Percentiles rank a stretch among this genome's conserved stretches.
Evolutionary conservation across 257 asterid species (phyloP).

Genomic region (Lavandula angustifolia): DNA sequence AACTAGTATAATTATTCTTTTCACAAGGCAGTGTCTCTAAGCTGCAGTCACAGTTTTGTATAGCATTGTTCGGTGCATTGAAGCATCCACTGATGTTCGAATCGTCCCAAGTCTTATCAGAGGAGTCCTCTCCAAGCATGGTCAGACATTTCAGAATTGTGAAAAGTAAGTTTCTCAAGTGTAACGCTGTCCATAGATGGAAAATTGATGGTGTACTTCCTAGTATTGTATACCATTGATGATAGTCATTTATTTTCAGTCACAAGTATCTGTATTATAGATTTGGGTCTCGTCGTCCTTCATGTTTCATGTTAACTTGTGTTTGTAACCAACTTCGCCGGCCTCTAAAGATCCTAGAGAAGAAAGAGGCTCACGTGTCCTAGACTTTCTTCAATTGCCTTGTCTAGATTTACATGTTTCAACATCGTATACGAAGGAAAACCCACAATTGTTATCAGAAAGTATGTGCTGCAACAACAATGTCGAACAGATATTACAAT

Average conservation of each 20-base stretch:
- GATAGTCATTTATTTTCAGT: conserved; percentile 34
- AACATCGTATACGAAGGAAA: too few species aligned
- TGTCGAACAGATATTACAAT: too few species aligned
- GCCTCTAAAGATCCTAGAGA: background rate
- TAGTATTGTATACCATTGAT: conserved; percentile 34
- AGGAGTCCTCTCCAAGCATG: conserved; percentile 22
- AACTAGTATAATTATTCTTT: conserved; percentile 39
- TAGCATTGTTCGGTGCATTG: conserved; percentile 43
- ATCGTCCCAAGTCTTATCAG: conserved; percentile 25
- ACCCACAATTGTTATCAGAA: too few species aligned
- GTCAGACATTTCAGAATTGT: conserved; percentile 40
- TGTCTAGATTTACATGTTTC: background rate
- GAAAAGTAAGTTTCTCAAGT: conserved; percentile 39
- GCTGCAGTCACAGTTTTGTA: conserved; percentile 40
- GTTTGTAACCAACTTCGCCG: background rate
- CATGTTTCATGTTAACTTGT: background rate
- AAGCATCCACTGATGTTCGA: conserved; percentile 33
- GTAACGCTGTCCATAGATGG: conserved; percentile 43
- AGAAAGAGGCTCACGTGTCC: background rate
- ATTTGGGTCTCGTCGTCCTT: background rate
- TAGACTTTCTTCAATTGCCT: background rate
- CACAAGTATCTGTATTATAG: background rate
- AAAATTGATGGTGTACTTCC: conserved; percentile 27
- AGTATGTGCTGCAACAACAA: too few species aligned
- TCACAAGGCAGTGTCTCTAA: conserved; percentile 40